phyloP scores from a whole-genome alignment of 2,329 filamentous ascomycete genomes.

The Pseudogymnoascus sp. region DNA sequence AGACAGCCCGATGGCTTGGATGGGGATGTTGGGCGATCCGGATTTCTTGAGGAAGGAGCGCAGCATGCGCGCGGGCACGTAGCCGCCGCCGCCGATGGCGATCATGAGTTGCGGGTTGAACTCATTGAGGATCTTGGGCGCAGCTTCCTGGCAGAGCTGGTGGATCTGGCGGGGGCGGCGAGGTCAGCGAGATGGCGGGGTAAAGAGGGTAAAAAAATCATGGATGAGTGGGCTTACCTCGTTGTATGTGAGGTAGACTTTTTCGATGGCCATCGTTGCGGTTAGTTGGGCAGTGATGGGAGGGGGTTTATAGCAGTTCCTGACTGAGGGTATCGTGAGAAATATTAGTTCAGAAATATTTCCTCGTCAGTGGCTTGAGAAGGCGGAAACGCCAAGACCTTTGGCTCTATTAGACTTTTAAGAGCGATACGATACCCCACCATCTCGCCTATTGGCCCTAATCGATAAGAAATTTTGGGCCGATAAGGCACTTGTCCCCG shows the following conservation, averaged over 20 bases:
- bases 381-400: constrained; percentile 3
- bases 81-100: constrained; percentile 94
- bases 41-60: constrained; percentile 93
- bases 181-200: constrained; percentile 10
- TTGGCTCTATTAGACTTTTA: constrained; percentile 1
- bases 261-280: constrained; percentile 62
- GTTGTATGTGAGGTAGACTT: constrained; percentile 87
- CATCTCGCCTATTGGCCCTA: constrained; percentile 8
- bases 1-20: constrained; percentile 96
- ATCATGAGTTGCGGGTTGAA: constrained; percentile 96
- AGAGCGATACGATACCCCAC: not conserved
- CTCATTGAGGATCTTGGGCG: constrained; percentile 69
- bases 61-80: constrained; percentile 92
- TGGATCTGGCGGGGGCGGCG: constrained; percentile 61
- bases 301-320: not conserved
- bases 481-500: not conserved
- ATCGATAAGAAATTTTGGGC: not conserved
- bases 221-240: constrained; percentile 53
- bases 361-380: constrained; percentile 3
- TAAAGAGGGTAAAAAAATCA: constrained; percentile 4
- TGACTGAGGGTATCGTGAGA: not conserved
- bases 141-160: constrained; percentile 88
- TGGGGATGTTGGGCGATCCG: constrained; percentile 87
- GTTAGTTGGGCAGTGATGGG: constrained; percentile 1
- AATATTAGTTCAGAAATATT: constrained; percentile 6